phyloP scores from a whole-genome alignment of 75 land plant genomes.

The Cryptomeria japonica region DNA sequence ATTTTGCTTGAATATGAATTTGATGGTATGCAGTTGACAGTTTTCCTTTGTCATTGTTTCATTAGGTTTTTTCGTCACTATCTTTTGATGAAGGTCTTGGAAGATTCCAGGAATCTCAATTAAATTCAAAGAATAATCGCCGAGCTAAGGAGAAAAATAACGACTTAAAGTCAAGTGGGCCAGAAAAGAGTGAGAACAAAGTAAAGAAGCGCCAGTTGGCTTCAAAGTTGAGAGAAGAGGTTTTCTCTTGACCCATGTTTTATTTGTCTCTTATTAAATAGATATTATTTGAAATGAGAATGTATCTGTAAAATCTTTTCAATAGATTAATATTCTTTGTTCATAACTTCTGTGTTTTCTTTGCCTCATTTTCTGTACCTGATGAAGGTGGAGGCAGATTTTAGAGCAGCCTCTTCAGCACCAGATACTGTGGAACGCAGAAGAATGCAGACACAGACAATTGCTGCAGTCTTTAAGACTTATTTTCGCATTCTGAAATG shows the following conservation, averaged over 20 bases:
- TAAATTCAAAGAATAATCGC: constrained; percentile 21
- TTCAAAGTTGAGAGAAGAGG: constrained; percentile 81
- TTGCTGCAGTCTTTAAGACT: constrained; percentile 89
- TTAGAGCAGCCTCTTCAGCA: constrained; percentile 63
- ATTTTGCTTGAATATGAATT: background rate
- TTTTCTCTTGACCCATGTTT: constrained; percentile 18
- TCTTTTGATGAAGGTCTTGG: constrained; percentile 87
- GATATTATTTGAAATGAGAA: background rate
- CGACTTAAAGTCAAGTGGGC: constrained; percentile 34
- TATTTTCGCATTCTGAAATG: constrained; percentile 91
- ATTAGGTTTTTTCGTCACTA: constrained; percentile 73
- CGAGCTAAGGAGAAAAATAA: constrained; percentile 29
- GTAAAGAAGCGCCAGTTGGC: constrained; percentile 53
- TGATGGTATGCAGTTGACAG: background rate
- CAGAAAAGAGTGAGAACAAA: constrained; percentile 62
- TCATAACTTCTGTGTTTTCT: background rate
- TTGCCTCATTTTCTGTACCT: background rate
- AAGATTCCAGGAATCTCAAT: constrained; percentile 32
- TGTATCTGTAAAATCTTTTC: background rate
- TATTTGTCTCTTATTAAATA: background rate
- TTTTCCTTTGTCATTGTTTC: background rate
- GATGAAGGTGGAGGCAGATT: constrained; percentile 81
- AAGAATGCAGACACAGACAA: constrained; percentile 80
- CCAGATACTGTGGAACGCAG: constrained; percentile 60
- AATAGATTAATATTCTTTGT: background rate